Percentiles rank a stretch among this genome's conserved stretches.
These are phyloP conservation scores for Neurospora sp. DNA, from an alignment of 495 filamentous ascomycete species.

Conservation along the genomic window DNA sequence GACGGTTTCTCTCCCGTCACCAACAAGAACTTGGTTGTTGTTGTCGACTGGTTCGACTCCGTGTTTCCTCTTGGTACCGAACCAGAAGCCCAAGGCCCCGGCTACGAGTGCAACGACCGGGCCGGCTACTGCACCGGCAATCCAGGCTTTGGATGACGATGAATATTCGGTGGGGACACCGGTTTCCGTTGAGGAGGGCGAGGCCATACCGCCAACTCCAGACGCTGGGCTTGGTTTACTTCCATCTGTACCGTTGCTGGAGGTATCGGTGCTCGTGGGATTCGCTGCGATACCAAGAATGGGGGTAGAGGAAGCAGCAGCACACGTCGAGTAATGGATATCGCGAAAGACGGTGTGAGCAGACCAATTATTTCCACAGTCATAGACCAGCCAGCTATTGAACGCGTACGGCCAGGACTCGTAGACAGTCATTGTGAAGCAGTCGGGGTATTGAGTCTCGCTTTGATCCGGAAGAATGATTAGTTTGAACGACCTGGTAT, in stretches of 20 bases:
- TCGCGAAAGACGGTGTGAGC: slow-evolving; percentile 4
- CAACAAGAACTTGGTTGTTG: neutral
- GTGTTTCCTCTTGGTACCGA: neutral
- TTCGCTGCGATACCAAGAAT: neutral
- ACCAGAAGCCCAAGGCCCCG: neutral
- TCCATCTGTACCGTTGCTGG: neutral
- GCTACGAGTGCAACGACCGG: neutral
- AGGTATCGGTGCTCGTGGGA: neutral
- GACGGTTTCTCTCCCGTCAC: neutral
- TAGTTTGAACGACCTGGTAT: neutral
- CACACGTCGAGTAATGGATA: neutral
- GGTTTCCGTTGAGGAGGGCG: neutral
- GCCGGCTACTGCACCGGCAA: neutral
- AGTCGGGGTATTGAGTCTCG: neutral
- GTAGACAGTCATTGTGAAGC: slow-evolving; percentile 10
- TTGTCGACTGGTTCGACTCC: neutral
- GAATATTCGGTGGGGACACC: neutral
- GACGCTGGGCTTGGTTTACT: neutral
- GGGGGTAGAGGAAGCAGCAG: no score
- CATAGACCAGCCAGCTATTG: slow-evolving; percentile 6
- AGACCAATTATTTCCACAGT: slow-evolving; percentile 3
- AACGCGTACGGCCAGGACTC: slow-evolving; percentile 1
- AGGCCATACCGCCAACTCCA: neutral
- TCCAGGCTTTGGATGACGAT: slow-evolving; percentile 1
- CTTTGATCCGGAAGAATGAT: neutral